These are phyloP conservation scores for Euphorbia neoarborescens DNA, from an alignment of 441 rosid genomes.

Conservation along the genomic window DNA sequence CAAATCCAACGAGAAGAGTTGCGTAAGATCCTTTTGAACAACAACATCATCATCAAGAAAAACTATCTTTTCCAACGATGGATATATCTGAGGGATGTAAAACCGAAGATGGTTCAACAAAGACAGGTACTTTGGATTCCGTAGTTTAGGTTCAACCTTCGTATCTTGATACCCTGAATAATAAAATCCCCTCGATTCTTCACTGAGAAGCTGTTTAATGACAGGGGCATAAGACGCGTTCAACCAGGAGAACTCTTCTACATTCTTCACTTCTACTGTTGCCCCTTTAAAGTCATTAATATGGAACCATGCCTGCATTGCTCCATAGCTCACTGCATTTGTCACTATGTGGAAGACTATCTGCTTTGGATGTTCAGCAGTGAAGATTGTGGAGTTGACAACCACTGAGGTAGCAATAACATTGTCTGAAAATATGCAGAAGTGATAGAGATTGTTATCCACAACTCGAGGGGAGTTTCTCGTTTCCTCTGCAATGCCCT, in stretches of 20 bases:
- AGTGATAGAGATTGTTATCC: slow-evolving; percentile 88
- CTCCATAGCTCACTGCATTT: slow-evolving; percentile 58
- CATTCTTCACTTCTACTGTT: slow-evolving; percentile 62
- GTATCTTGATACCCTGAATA: slow-evolving; percentile 46
- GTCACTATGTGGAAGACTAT: slow-evolving; percentile 82
- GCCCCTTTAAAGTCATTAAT: slow-evolving; percentile 71
- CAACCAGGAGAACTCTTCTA: slow-evolving; percentile 71
- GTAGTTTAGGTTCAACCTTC: slow-evolving; percentile 49
- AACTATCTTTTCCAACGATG: slow-evolving; percentile 76
- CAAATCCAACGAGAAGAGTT: slow-evolving; percentile 73
- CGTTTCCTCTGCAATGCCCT: slow-evolving; percentile 48
- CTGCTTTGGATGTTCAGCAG: slow-evolving; percentile 87
- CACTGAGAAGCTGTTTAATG: slow-evolving; percentile 44
- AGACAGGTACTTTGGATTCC: slow-evolving; percentile 57
- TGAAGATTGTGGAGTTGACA: slow-evolving; percentile 70
- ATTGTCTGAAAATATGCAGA: slow-evolving; percentile 87
- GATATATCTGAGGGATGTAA: slow-evolving; percentile 84
- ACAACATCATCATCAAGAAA: slow-evolving; percentile 91
- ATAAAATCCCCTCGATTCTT: slow-evolving; percentile 43
- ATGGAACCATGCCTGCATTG: slow-evolving; percentile 88
- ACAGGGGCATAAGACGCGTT: slow-evolving; percentile 74
- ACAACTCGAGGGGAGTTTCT: slow-evolving; percentile 68
- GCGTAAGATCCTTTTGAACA: slow-evolving; percentile 86
- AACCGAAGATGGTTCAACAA: slow-evolving; percentile 83
- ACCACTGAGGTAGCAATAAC: slow-evolving; percentile 70